Percentiles rank a stretch among this genome's conserved stretches.
Evolutionary conservation across 305 asterid species (phyloP).

Genomic region (Fraxinus ornus): DNA sequence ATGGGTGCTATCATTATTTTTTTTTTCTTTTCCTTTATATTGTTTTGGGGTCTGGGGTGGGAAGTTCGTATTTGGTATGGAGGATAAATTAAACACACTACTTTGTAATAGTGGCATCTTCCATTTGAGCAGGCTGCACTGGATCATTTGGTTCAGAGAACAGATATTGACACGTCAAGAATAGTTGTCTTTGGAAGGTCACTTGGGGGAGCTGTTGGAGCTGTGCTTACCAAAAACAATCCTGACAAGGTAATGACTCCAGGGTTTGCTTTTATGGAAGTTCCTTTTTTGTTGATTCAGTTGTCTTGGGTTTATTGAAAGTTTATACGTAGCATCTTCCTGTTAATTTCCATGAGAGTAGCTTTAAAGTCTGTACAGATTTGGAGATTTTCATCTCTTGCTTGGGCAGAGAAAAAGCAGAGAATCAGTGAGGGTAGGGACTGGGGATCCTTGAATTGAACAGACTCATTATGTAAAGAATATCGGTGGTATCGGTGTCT

Average conservation of each 20-base stretch:
- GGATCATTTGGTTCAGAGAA: constrained; percentile 87
- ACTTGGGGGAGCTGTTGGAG: constrained; percentile 98
- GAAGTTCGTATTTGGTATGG: not conserved
- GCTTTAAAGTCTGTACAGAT: constrained; percentile 2
- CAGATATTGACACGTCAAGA: constrained; percentile 85
- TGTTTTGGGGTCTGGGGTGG: not conserved
- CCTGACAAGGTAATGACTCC: constrained; percentile 73
- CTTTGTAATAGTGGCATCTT: constrained; percentile 22
- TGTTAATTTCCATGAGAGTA: not conserved
- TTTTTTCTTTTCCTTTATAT: not conserved
- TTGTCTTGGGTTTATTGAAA: not conserved
- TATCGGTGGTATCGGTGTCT: not conserved
- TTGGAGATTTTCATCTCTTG: not conserved
- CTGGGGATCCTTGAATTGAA: not conserved
- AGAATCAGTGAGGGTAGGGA: not conserved
- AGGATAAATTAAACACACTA: not conserved
- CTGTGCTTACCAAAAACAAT: constrained; percentile 73
- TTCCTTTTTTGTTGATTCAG: not conserved
- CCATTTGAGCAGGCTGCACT: constrained; percentile 68
- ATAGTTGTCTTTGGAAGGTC: constrained; percentile 96
- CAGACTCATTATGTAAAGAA: not conserved
- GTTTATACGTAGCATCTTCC: not conserved
- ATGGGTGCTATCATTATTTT: not conserved
- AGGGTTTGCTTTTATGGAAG: not conserved
- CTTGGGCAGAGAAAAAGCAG: not conserved